Evolutionary conservation across 805 yeast species (phyloP).

Genomic region (Phaffomyces opuntiae): DNA sequence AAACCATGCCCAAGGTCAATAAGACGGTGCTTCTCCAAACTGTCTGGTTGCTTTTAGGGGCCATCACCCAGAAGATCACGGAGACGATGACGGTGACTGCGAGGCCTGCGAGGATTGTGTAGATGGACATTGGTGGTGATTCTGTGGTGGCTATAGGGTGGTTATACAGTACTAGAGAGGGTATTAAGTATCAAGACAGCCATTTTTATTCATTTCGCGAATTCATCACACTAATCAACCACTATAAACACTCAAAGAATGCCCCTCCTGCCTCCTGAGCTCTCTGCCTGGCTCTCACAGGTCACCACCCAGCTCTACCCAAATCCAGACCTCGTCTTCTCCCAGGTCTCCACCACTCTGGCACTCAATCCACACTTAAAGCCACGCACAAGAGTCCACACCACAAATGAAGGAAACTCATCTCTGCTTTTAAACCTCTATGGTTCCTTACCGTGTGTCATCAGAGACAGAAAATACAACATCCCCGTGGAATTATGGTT

Average conservation of each 20-base stretch:
- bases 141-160: background rate
- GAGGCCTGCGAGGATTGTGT: conserved; percentile 58
- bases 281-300: background rate
- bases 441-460: conserved; percentile 43
- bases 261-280: no score
- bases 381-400: conserved; percentile 63
- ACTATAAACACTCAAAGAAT: no score
- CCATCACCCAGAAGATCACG: conserved; percentile 71
- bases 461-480: conserved; percentile 26
- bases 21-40: conserved; percentile 70
- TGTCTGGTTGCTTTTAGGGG: conserved; percentile 78
- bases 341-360: conserved; percentile 54
- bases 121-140: conserved; percentile 3
- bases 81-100: conserved; percentile 51
- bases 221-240: no score
- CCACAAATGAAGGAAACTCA: conserved; percentile 51
- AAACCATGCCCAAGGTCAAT: conserved; percentile 69
- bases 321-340: conserved; percentile 51
- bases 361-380: conserved; percentile 44
- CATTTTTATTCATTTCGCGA: no score
- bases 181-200: no score
- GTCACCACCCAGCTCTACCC: conserved; percentile 37
- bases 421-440: conserved; percentile 54
- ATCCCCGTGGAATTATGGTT: conserved; percentile 71
- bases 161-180: background rate